phyloP scores from a whole-genome alignment of 768 basidiomycete species.

The Gelatoporia subvermispora region DNA sequence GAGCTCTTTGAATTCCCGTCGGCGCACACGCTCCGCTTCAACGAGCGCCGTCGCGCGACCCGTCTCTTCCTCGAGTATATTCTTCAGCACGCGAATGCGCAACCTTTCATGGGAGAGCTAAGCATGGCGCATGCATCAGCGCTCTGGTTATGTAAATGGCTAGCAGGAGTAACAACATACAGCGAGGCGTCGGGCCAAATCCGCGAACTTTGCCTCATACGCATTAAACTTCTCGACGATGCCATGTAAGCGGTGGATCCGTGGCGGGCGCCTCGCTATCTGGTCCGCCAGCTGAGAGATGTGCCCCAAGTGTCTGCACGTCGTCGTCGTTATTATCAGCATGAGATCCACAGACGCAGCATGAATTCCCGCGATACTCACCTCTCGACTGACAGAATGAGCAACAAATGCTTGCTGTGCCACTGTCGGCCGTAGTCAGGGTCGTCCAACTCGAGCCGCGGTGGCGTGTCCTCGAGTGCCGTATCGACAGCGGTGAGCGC shows the following conservation, averaged over 20 bases:
- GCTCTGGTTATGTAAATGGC: not conserved
- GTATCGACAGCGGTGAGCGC: conserved; percentile 6
- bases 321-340: not conserved
- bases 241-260: conserved; percentile 14
- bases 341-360: not conserved
- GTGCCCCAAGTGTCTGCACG: conserved; percentile 11
- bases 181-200: conserved; percentile 14
- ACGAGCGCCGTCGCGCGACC: conserved; percentile 1
- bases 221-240: conserved; percentile 14
- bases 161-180: conserved; percentile 1
- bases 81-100: conserved; percentile 7
- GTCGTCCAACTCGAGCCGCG: conserved; percentile 2
- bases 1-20: conserved; percentile 8
- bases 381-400: conserved; percentile 13
- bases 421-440: conserved; percentile 10
- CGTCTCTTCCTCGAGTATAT: conserved; percentile 2
- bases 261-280: conserved; percentile 11
- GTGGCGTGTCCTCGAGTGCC: conserved; percentile 14
- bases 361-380: too few species aligned
- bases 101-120: conserved; percentile 16
- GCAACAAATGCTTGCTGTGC: conserved; percentile 14
- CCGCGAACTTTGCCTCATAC: conserved; percentile 14
- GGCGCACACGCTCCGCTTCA: conserved; percentile 4
- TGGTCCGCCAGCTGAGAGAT: conserved; percentile 14
- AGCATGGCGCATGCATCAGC: not conserved